These are phyloP conservation scores for Collybiopsis luxurians DNA, from an alignment of 768 basidiomycete genomes.

Conservation along the genomic window DNA sequence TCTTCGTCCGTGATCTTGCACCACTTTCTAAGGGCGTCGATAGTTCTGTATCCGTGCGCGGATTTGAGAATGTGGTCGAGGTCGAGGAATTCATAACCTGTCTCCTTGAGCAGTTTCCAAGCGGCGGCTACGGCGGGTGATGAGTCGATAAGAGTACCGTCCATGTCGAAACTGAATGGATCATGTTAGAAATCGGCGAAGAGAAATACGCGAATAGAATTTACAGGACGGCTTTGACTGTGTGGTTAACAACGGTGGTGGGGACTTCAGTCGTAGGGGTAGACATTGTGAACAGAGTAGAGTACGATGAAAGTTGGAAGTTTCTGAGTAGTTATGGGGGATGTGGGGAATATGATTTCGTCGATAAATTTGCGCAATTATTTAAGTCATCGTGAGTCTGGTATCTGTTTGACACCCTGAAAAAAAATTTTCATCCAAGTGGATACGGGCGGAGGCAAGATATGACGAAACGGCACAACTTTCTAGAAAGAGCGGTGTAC, in stretches of 20 bases:
- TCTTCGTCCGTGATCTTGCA: slow-evolving; percentile 11
- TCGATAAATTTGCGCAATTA: not conserved
- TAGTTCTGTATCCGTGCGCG: slow-evolving; percentile 13
- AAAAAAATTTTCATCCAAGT: not conserved
- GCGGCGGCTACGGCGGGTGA: slow-evolving; percentile 13
- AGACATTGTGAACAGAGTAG: not conserved
- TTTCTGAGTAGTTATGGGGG: no score
- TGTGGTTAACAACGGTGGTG: slow-evolving; percentile 2
- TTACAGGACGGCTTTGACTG: slow-evolving; percentile 7
- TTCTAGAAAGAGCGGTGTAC: not conserved
- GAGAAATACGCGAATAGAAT: not conserved
- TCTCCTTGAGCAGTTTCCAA: slow-evolving; percentile 12
- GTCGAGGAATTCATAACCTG: slow-evolving; percentile 13
- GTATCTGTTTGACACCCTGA: not conserved
- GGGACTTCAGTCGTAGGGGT: not conserved
- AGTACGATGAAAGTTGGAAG: not conserved
- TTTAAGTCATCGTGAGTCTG: not conserved
- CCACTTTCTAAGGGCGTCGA: slow-evolving; percentile 13
- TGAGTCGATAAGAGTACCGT: slow-evolving; percentile 13
- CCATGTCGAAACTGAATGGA: slow-evolving; percentile 6
- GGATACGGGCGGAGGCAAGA: not conserved
- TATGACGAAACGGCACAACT: no score
- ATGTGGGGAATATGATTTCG: not conserved
- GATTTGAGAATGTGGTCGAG: slow-evolving; percentile 11
- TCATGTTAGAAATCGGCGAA: not conserved